Conservation (phyloP, 495 filamentous ascomycete species). For the Podospora comata region DNA sequence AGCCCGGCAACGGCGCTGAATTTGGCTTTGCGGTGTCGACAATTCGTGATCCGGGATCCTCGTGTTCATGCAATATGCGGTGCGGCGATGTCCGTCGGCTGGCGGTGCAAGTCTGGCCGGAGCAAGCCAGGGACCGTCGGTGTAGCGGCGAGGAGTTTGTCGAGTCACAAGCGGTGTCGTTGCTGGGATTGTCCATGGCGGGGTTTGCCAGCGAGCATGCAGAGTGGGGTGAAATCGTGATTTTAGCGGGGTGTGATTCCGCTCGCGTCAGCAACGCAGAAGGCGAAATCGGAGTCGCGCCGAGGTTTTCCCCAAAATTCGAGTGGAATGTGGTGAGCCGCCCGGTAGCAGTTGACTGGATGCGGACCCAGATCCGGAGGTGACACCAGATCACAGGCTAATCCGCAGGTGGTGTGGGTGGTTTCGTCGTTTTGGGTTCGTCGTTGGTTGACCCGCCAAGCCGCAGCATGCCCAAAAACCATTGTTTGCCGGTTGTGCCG, state of each 20-base stretch:
- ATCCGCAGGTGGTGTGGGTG: constrained; percentile 6
- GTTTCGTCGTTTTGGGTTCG: constrained; percentile 5
- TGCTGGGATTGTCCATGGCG: constrained; percentile 14
- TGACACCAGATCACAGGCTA: constrained; percentile 3
- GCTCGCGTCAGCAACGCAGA: not conserved
- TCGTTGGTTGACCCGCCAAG: constrained; percentile 3
- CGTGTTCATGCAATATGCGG: not conserved
- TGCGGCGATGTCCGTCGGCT: not conserved
- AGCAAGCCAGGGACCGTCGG: not conserved
- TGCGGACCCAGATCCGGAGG: constrained; percentile 1
- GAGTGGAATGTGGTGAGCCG: not conserved
- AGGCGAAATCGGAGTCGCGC: constrained; percentile 10
- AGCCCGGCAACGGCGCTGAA: not conserved
- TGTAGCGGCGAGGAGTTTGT: constrained; percentile 2
- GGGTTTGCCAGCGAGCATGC: constrained; percentile 1
- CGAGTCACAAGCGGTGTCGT: not conserved
- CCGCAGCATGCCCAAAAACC: not conserved
- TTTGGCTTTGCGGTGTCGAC: not conserved
- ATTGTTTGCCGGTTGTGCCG: not conserved
- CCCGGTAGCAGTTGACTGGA: not conserved
- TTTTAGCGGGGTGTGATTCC: constrained; percentile 6
- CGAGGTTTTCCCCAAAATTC: not conserved
- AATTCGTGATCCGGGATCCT: not conserved
- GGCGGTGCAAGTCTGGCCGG: not conserved
- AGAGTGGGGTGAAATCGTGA: constrained; percentile 10